Conservation (phyloP, 805 yeast genomes). For the Yamadazyma olivae region DNA sequence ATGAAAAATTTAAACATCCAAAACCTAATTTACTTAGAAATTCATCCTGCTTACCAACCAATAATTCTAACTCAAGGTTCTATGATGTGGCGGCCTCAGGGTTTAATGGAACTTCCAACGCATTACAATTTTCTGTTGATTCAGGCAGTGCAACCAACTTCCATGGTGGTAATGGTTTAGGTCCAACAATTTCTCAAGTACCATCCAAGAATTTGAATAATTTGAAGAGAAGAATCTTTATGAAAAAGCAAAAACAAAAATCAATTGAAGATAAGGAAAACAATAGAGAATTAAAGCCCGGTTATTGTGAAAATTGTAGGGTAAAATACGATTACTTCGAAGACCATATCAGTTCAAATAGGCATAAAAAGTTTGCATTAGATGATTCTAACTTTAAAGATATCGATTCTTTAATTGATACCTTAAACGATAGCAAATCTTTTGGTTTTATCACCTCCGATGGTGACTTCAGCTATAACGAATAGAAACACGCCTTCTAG, state of each 20-base stretch:
- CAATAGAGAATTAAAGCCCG: constrained; percentile 46
- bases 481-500: background rate
- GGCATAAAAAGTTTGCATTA: constrained; percentile 77
- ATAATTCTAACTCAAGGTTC: constrained; percentile 34
- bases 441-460: constrained; percentile 41
- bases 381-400: constrained; percentile 68
- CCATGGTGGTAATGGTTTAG: constrained; percentile 56
- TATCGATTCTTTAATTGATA: constrained; percentile 68
- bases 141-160: constrained; percentile 32
- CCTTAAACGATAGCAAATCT: constrained; percentile 42
- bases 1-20: constrained; percentile 27
- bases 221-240: constrained; percentile 44
- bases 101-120: constrained; percentile 43
- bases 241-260: constrained; percentile 33
- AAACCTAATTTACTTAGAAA: constrained; percentile 21
- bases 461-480: constrained; percentile 28
- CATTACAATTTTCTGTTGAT: constrained; percentile 39
- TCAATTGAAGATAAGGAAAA: constrained; percentile 15
- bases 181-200: constrained; percentile 57
- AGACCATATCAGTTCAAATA: constrained; percentile 64
- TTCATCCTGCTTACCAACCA: constrained; percentile 36
- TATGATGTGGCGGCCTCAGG: constrained; percentile 45
- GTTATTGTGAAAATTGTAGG: constrained; percentile 93
- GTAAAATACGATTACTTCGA: constrained; percentile 77
- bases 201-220: constrained; percentile 50